These are phyloP conservation scores for Trichoderma aggressivum DNA, from an alignment of 2,329 filamentous ascomycete species.

Conservation along the genomic window DNA sequence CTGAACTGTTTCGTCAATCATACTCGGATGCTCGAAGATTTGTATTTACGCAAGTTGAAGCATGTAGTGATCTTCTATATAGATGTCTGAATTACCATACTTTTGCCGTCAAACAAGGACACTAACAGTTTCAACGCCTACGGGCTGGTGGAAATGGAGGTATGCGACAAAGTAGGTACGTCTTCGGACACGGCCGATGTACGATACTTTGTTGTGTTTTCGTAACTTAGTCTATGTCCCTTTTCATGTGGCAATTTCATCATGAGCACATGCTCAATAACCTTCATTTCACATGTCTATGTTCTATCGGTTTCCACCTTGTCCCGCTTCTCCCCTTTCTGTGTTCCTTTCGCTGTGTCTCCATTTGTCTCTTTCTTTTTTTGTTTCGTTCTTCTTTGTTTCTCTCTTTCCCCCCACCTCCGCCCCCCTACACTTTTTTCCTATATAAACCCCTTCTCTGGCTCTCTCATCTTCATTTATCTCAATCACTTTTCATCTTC, in stretches of 20 bases:
- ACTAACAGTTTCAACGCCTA: neutral
- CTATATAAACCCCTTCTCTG: too few species aligned
- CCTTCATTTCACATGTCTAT: too few species aligned
- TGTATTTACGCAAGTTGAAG: neutral
- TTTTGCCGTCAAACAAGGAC: neutral
- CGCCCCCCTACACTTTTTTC: too few species aligned
- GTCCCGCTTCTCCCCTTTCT: too few species aligned
- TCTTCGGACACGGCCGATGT: neutral
- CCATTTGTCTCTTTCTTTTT: too few species aligned
- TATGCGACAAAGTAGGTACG: neutral
- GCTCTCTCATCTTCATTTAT: too few species aligned
- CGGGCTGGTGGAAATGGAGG: neutral
- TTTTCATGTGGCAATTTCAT: neutral
- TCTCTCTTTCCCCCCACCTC: too few species aligned
- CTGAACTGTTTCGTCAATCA: neutral
- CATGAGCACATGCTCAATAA: neutral
- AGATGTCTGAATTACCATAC: neutral
- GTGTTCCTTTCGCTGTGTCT: too few species aligned
- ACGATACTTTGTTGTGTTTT: neutral
- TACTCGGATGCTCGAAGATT: neutral
- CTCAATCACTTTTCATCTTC: too few species aligned
- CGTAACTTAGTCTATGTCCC: neutral
- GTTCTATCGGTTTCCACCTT: too few species aligned
- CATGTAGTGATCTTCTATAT: neutral
- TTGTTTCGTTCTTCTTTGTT: too few species aligned